Evolutionary conservation across 2,329 filamentous ascomycete species (phyloP).

Genomic region (Orbilia blumenaviensis): DNA sequence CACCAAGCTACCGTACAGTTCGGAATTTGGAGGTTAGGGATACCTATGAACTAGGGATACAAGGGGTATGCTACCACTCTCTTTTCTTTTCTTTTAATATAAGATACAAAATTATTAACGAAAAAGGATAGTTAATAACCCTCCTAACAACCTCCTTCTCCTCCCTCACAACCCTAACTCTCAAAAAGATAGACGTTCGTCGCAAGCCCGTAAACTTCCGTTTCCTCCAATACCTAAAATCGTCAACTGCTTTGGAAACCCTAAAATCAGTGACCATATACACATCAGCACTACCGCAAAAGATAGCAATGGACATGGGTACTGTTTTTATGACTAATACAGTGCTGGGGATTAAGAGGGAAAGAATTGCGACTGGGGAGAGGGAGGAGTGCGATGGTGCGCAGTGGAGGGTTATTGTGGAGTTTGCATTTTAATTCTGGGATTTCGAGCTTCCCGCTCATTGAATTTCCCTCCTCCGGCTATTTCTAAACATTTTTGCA

Average conservation of each 20-base stretch:
- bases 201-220: not conserved
- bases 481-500: no score
- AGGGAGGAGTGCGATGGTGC: not conserved
- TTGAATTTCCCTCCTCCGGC: no score
- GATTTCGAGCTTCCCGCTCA: slow-evolving; percentile 8
- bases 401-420: not conserved
- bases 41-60: not conserved
- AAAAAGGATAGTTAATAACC: not conserved
- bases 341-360: not conserved
- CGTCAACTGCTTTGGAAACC: not conserved
- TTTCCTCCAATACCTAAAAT: not conserved
- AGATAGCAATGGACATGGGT: not conserved
- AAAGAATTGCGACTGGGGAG: not conserved
- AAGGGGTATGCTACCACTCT: not conserved
- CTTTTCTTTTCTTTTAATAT: no score
- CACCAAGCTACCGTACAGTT: not conserved
- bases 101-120: not conserved
- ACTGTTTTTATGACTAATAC: not conserved
- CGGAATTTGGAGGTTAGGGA: not conserved
- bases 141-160: not conserved
- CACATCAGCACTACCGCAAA: not conserved
- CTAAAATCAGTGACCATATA: not conserved
- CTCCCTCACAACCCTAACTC: not conserved
- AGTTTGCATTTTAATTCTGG: slow-evolving; percentile 9
- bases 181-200: not conserved